Evolutionary conservation across 371 early-diverging fungal genomes (phyloP), one percentile per base, ranked within the genome.

Genomic region (Capillidium rhysosporum): DNA sequence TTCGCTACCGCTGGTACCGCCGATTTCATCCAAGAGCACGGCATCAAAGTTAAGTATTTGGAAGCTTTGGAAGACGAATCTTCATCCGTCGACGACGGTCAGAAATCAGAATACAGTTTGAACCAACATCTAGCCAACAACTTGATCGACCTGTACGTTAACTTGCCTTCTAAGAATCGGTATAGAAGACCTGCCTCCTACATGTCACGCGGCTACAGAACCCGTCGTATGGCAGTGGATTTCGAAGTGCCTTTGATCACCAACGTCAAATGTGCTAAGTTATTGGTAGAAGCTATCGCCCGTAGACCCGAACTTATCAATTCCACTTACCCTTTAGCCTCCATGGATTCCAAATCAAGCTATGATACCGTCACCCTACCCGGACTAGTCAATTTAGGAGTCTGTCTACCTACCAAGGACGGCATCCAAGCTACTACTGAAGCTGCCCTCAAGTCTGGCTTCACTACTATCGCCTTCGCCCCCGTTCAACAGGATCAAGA

Each of bases 191-290:
- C 93, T 54, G 91, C 94, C 29, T 80, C 82, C 57, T 96, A 93
- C 72, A 86, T 96, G 75, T 80, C 82, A 54, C 83, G 85, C 63
- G 97, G 94, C 43, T 96, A 96, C 71, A 76, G 82, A 54, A 82
- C 88, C 43, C 84, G 97, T 56, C 82, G 97, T 68, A 84, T 92
- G 86, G 93, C 95, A 31, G 91, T 94, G 21, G 97, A 97, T 68
- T 85, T 87, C 59, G 86, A 87, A 34, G 74, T 94, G 49, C 94
- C 95, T 18, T 69, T 97, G 60, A 88, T 97, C 68, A 97, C 92
- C 61, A 92, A 97, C 65, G 79, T 92, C 73, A 94, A 97, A 72
- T 91, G 92, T 65, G 97, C 95, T 62, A 91, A 89, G 72, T 69
- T 96, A 57, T 92, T 96, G 57, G 73, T 93, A 34, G 97, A 94